A percentile compares a stretch with the other conserved stretches of the same genome.
Evolutionary conservation across 805 yeast species (phyloP).

Genomic region (Candida maesae): DNA sequence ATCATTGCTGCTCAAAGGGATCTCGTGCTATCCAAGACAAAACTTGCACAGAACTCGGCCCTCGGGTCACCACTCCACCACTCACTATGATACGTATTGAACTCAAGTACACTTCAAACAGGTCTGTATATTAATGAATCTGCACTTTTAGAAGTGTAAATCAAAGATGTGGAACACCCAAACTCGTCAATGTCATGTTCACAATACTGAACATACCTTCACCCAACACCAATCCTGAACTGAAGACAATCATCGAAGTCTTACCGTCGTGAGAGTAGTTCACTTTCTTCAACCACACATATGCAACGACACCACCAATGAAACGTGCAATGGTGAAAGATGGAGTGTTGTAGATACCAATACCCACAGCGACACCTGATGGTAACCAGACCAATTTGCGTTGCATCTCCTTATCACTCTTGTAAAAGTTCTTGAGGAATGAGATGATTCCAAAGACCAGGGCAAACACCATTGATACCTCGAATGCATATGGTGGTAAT

Average conservation of each 20-base stretch:
- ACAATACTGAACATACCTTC: slow-evolving; percentile 87
- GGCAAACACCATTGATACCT: slow-evolving; percentile 59
- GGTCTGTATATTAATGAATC: too few species aligned
- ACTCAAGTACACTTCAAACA: too few species aligned
- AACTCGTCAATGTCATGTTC: slow-evolving; percentile 71
- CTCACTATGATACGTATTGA: too few species aligned
- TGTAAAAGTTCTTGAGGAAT: slow-evolving; percentile 54
- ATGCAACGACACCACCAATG: slow-evolving; percentile 74
- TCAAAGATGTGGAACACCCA: slow-evolving; percentile 54
- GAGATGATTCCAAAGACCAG: slow-evolving; percentile 65
- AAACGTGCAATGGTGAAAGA: slow-evolving; percentile 92
- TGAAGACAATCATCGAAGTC: slow-evolving; percentile 78
- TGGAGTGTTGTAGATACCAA: slow-evolving; percentile 93
- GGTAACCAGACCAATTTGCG: slow-evolving; percentile 62
- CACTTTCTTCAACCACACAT: slow-evolving; percentile 48
- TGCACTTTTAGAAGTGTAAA: not conserved
- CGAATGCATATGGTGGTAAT: slow-evolving; percentile 72
- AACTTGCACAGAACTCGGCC: too few species aligned
- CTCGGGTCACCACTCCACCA: too few species aligned
- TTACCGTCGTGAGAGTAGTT: slow-evolving; percentile 42
- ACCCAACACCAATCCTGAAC: slow-evolving; percentile 90
- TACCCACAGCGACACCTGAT: slow-evolving; percentile 95
- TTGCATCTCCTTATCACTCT: slow-evolving; percentile 33
- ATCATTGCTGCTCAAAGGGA: too few species aligned
- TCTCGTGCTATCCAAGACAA: too few species aligned